Conservation (phyloP, 306 rosid species). For the Ochetophila trinervis region DNA sequence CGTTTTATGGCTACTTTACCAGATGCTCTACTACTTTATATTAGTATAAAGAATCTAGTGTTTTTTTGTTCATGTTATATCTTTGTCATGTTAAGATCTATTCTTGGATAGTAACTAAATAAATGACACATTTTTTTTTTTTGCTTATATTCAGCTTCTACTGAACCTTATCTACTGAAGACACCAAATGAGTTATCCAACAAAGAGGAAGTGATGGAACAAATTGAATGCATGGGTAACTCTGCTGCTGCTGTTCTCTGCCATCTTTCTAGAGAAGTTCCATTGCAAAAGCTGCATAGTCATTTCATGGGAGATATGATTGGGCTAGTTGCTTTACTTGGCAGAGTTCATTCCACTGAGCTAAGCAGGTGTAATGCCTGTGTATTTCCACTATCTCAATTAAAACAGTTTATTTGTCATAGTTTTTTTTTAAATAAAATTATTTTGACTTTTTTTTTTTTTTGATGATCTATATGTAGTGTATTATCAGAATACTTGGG, state of each 20-base stretch:
- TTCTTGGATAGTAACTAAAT: neutral
- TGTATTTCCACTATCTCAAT: neutral
- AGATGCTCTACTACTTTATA: too few species aligned
- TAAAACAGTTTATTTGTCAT: neutral
- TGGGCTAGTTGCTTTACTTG: constrained; percentile 58
- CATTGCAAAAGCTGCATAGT: constrained; percentile 7
- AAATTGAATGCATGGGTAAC: constrained; percentile 33
- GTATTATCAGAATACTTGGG: constrained; percentile 66
- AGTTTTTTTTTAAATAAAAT: neutral
- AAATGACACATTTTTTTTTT: neutral
- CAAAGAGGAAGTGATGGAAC: constrained; percentile 33
- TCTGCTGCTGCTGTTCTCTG: constrained; percentile 41
- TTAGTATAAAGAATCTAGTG: too few species aligned
- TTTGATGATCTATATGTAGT: constrained; percentile 30
- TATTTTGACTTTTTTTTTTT: constrained; percentile 6
- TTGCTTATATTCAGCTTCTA: constrained; percentile 27
- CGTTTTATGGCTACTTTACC: too few species aligned
- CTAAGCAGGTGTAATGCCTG: constrained; percentile 56
- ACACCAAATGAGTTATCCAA: constrained; percentile 7
- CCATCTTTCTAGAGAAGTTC: constrained; percentile 18
- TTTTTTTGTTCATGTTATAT: too few species aligned
- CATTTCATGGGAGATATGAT: constrained; percentile 38
- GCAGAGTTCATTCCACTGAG: constrained; percentile 40
- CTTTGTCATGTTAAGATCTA: neutral
- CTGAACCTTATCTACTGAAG: constrained; percentile 9